phyloP scores from a whole-genome alignment of 306 rosid species.

The Lathyrus sativus region DNA sequence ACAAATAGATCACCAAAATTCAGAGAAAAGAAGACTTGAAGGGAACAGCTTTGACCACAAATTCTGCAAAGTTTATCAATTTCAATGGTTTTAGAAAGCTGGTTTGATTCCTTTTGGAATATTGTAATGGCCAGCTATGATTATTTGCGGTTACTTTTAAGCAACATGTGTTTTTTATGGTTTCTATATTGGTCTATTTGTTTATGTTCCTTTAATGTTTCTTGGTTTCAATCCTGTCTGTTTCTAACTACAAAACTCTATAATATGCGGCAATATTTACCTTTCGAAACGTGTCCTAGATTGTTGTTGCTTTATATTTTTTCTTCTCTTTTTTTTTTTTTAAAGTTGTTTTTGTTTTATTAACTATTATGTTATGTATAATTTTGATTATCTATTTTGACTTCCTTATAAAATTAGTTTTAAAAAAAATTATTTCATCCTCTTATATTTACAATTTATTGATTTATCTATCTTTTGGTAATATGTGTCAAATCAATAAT shows the following conservation, averaged over 20 bases:
- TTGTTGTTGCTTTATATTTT: too few relatives aligned
- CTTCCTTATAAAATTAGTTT: too few relatives aligned
- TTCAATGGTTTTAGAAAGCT: conserved; percentile 26
- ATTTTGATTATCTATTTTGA: too few relatives aligned
- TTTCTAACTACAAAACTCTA: neutral
- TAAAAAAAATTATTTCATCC: too few relatives aligned
- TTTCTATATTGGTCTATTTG: neutral
- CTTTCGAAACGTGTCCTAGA: too few relatives aligned
- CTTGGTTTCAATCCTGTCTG: neutral
- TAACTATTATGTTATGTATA: too few relatives aligned
- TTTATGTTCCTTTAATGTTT: neutral
- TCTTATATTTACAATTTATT: too few relatives aligned
- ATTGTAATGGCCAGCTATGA: neutral
- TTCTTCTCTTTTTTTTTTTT: too few relatives aligned
- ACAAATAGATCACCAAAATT: neutral
- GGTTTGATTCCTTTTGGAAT: conserved; percentile 27
- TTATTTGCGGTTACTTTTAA: conserved; percentile 26
- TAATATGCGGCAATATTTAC: too few relatives aligned
- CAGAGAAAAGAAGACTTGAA: neutral
- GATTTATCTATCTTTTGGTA: too few relatives aligned
- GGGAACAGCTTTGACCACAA: neutral
- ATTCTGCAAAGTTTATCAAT: neutral
- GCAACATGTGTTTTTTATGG: conserved; percentile 41
- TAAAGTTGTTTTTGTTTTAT: too few relatives aligned
- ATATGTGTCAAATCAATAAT: too few relatives aligned